Conservation (phyloP, 2,329 filamentous ascomycete species). For the Trichoderma sp. region DNA sequence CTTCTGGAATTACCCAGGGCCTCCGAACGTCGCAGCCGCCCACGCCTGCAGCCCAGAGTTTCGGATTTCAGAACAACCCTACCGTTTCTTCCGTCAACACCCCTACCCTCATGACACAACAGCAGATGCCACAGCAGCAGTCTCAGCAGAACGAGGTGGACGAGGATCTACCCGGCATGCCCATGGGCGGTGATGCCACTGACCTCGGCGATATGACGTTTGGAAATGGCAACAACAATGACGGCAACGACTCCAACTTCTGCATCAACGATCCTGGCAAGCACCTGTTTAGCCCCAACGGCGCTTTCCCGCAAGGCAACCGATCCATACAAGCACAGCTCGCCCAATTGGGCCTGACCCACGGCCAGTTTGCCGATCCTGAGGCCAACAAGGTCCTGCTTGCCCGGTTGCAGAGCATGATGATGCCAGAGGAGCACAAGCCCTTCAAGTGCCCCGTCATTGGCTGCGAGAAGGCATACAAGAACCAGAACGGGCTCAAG, state of each 20-base stretch:
- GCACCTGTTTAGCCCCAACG: slow-evolving; percentile 83
- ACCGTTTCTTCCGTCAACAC: slow-evolving; percentile 98
- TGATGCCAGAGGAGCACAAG: slow-evolving; percentile 86
- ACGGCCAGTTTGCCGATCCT: slow-evolving; percentile 74
- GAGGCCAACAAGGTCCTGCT: slow-evolving; percentile 64
- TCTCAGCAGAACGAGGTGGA: slow-evolving; percentile 66
- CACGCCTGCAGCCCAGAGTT: slow-evolving; percentile 74
- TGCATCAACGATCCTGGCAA: slow-evolving; percentile 94
- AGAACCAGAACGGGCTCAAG: slow-evolving; percentile 98
- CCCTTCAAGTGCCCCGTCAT: slow-evolving; percentile 98
- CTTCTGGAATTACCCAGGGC: slow-evolving; percentile 72
- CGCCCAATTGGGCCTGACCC: slow-evolving; percentile 71
- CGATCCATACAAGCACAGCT: slow-evolving; percentile 65
- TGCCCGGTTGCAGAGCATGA: slow-evolving; percentile 58
- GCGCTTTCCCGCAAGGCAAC: slow-evolving; percentile 63
- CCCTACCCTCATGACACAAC: slow-evolving; percentile 80
- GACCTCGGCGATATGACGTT: slow-evolving; percentile 54
- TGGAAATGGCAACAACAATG: slow-evolving; percentile 42
- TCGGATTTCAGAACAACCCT: slow-evolving; percentile 85
- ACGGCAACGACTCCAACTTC: slow-evolving; percentile 45
- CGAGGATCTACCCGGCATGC: slow-evolving; percentile 65
- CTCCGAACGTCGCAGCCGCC: slow-evolving; percentile 82
- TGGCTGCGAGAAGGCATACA: slow-evolving; percentile 98
- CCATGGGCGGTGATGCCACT: slow-evolving; percentile 54
- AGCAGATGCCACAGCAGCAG: slow-evolving; percentile 60